Evolutionary conservation across 306 rosid species (phyloP).

Genomic region (Vigna mungo): DNA sequence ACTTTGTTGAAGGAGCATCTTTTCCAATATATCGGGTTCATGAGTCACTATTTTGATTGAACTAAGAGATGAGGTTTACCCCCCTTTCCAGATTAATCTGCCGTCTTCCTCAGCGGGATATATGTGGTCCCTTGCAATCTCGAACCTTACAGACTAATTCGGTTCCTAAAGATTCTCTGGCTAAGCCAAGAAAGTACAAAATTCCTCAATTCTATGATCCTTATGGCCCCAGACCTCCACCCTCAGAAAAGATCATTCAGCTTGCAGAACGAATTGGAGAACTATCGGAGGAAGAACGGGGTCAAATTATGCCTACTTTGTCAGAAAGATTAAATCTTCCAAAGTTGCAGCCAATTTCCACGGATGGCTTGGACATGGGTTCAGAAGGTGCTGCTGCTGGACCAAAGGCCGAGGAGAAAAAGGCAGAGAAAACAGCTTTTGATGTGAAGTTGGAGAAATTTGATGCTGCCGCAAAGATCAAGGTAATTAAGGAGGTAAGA

Average conservation of each 20-base stretch:
- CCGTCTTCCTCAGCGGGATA: conserved; percentile 12
- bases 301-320: conserved; percentile 57
- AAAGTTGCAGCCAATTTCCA: conserved; percentile 59
- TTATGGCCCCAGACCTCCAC: conserved; percentile 60
- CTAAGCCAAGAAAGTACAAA: conserved; percentile 52
- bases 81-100: conserved; percentile 48
- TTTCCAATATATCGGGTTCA: conserved; percentile 33
- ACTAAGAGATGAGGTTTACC: conserved; percentile 51
- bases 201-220: conserved; percentile 59
- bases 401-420: conserved; percentile 57
- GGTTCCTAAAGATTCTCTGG: conserved; percentile 48
- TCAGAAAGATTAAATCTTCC: conserved; percentile 54
- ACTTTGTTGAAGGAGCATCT: conserved; percentile 25
- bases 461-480: conserved; percentile 60
- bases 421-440: conserved; percentile 61
- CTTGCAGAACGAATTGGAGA: conserved; percentile 56
- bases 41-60: conserved; percentile 39
- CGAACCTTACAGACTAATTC: conserved; percentile 54
- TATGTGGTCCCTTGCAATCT: conserved; percentile 36
- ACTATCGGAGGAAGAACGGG: conserved; percentile 53
- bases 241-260: conserved; percentile 55
- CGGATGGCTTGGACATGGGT: conserved; percentile 60
- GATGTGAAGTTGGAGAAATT: conserved; percentile 61
- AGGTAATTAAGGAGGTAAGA: conserved; percentile 66
- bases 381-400: conserved; percentile 44